Evolutionary conservation across 1,284 basidiomycete genomes (phyloP).

Genomic region (Sanghuangporus weigelae): DNA sequence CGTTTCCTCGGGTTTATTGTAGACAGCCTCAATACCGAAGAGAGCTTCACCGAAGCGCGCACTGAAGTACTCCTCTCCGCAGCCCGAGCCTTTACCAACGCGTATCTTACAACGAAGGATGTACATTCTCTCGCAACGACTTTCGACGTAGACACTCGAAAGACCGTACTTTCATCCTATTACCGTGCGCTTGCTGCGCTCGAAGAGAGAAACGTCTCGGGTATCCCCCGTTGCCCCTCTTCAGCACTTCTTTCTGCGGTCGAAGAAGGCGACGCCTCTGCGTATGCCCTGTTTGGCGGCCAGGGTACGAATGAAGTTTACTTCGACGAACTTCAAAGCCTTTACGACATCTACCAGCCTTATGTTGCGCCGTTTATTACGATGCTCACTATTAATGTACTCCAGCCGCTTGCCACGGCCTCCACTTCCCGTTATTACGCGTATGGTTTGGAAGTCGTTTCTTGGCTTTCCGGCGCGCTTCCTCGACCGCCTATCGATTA

Average conservation of each 20-base stretch:
- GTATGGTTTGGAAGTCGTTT: conserved; percentile 76
- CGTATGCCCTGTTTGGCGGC: conserved; percentile 97
- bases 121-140: conserved; percentile 75
- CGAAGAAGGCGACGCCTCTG: conserved; percentile 63
- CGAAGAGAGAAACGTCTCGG: conserved; percentile 52
- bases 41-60: conserved; percentile 50
- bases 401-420: conserved; percentile 69
- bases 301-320: conserved; percentile 98
- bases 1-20: conserved; percentile 76
- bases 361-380: conserved; percentile 74
- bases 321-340: conserved; percentile 89
- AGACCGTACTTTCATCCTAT: conserved; percentile 76
- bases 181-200: conserved; percentile 75
- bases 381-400: conserved; percentile 59
- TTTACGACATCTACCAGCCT: conserved; percentile 89
- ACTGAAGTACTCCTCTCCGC: conserved; percentile 68
- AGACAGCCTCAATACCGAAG: conserved; percentile 50
- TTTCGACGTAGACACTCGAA: conserved; percentile 74
- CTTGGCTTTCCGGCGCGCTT: conserved; percentile 76
- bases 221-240: conserved; percentile 59
- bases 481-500: conserved; percentile 81
- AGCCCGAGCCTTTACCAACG: conserved; percentile 72
- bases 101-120: conserved; percentile 72
- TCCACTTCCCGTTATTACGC: conserved; percentile 67
- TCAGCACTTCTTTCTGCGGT: conserved; percentile 77